Evolutionary conservation across 345 rosid species (phyloP), one percentile per base, ranked within the genome.

Genomic region (Cardamine occulta): DNA sequence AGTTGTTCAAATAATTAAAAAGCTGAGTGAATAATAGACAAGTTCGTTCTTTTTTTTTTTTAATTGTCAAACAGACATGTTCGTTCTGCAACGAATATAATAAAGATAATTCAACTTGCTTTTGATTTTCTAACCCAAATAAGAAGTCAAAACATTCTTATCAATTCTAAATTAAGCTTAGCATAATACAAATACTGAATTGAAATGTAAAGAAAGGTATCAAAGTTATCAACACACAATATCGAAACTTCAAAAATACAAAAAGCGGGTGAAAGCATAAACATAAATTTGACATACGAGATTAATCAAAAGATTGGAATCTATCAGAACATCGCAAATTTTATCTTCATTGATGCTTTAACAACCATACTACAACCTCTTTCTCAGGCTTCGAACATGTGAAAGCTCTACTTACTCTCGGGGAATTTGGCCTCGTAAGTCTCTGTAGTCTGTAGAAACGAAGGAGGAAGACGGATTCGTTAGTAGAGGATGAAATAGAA

Each of bases 401-500:
- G 21, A 28, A 26, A 67, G 31, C 32, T 59, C 54, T 75, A 69
- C 73, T 57, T 69, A 42, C 95, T 81, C 48, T 88, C 88, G 0
- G 87, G 91, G 61, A 91, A 91, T 70, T 85, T 83, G 28, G 80
- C 79, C 71, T 88, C 91, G 23, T 88, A 91, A 21, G 73, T 57
- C 70, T 80, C 84, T 32, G 89, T 93, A 15, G 78, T 79, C 96
- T 92, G 86, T 42, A 29, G 2, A 31, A 15, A 63, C 17, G 28
- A 35, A 49, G 29, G 17, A 66, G 28, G 47, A 53, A 29, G 4
- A 66, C n/a, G n/a, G n/a, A 2, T 29, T 24, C 3, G 14, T 39
- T 7, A 52, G 32, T 19, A 31, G 21, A 34, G 49, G 24, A 67
- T 8, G 34, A 67, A 40, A 42, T 17, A 13, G 13, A 26, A 52